Conservation (phyloP, 2,329 filamentous ascomycete species). For the Geosmithia morbida region DNA sequence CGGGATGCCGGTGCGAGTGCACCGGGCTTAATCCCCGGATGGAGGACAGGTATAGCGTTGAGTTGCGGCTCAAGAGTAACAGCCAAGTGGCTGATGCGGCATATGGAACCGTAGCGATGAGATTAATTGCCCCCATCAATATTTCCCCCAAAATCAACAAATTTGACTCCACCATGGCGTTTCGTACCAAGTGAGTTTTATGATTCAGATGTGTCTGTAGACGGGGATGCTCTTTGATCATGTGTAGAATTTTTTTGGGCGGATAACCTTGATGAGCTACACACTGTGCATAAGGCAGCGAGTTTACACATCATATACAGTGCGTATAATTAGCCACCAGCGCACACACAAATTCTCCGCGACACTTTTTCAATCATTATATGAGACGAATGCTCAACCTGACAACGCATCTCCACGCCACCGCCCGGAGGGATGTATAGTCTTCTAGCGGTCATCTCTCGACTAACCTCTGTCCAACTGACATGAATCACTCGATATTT, state of each 20-base stretch:
- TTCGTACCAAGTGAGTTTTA: too few species aligned
- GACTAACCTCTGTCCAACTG: too few species aligned
- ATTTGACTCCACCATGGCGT: too few species aligned
- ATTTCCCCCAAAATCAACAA: too few species aligned
- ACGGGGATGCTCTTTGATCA: too few species aligned
- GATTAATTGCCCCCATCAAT: background rate
- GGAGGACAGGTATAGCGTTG: conserved; percentile 1
- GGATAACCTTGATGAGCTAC: background rate
- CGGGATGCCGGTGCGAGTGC: conserved; percentile 10
- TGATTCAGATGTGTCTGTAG: too few species aligned
- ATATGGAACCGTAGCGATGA: conserved; percentile 6
- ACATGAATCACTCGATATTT: too few species aligned
- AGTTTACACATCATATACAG: background rate
- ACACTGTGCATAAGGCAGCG: background rate
- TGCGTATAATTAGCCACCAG: background rate
- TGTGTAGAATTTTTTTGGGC: background rate
- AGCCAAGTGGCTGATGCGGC: conserved; percentile 11
- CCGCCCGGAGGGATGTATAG: background rate
- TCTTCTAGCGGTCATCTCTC: background rate
- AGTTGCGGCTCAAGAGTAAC: conserved; percentile 6
- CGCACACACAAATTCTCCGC: background rate
- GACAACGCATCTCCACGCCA: background rate
- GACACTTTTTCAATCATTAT: background rate
- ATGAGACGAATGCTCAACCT: background rate
- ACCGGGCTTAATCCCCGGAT: conserved; percentile 1